Base-by-base conservation (phyloP, 176 grass and related monocot species). In the Eragrostis curvula region DNA sequence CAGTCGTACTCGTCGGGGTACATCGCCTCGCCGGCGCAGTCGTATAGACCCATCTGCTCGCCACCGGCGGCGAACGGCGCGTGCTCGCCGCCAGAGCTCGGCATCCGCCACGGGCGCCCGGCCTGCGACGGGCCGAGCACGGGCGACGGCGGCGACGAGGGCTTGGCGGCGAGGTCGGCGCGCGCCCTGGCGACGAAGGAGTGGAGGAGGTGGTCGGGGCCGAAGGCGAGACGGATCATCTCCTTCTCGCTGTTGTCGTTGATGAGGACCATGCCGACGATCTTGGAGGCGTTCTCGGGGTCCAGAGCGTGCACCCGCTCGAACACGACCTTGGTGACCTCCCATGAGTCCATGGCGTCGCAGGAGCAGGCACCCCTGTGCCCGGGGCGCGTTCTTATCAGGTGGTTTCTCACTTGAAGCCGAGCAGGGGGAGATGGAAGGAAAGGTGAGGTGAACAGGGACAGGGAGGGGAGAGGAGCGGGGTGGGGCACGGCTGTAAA, bases 191-290 rank as follows among this genome's bases (percentile, higher is more conserved):
- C 63, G 79, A 94, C 72, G 75, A 92, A 29, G 46, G 92, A 79
- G 28, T 88, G 91, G 76, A 97, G 85, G 2, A 94, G 72, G 32
- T 89, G 59, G 10, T 97, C 94, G 21, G 92, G 94, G 53, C 87
- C 91, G 58, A 90, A 89, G 45, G 94, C 94, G 25, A 97, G 87
- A 59, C 92, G 91, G 74, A 94, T 94, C 82, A 97, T 83, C 40
- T 97, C 94, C 87, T 90, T 88, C 67, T 88, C 85, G 71, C 83
- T 74, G 65, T 88, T 84, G 72, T 97, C 94, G 59, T 92, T 76
- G 72, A 88, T 81, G 60, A 97, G 85, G 2, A 97, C 79, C n/a
- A 90, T 46, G 50, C 94, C 87, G 83, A 97, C 89, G 75, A 97
- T 92, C 85, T 86, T 94, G 46, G 89, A 84, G 18, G 91, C 87